phyloP scores from a whole-genome alignment of 768 basidiomycete species.

The Tremella mesenterica region DNA sequence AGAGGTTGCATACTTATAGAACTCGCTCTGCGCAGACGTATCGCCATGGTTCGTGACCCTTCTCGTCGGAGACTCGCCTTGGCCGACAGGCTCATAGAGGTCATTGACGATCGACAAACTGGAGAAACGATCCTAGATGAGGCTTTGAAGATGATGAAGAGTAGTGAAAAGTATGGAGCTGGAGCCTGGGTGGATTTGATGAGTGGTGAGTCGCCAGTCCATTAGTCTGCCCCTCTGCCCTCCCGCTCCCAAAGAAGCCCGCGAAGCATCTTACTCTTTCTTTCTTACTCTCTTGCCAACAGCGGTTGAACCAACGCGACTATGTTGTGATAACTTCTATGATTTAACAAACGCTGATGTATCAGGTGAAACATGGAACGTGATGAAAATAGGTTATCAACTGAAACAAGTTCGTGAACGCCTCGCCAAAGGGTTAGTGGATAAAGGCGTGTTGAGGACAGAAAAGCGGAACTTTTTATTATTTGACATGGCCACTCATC shows the following conservation, averaged over 20 bases:
- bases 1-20: slow-evolving; percentile 98
- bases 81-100: slow-evolving; percentile 77
- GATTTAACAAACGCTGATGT: no score
- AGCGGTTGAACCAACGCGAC: no score
- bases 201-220: slow-evolving; percentile 68
- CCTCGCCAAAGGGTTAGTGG: slow-evolving; percentile 90
- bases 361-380: slow-evolving; percentile 97
- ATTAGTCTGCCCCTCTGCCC: no score
- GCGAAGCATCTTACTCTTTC: no score
- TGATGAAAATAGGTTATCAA: slow-evolving; percentile 99
- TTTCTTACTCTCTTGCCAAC: neutral
- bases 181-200: slow-evolving; percentile 93
- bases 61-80: slow-evolving; percentile 64
- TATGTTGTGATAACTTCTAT: no score
- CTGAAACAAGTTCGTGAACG: slow-evolving; percentile 97
- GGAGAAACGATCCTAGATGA: slow-evolving; percentile 96
- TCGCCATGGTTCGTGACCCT: slow-evolving; percentile 80
- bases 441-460: slow-evolving; percentile 97
- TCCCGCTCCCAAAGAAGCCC: no score
- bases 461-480: slow-evolving; percentile 98
- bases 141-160: slow-evolving; percentile 89
- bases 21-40: slow-evolving; percentile 85
- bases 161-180: slow-evolving; percentile 63
- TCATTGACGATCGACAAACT: slow-evolving; percentile 82
- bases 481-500: slow-evolving; percentile 99